phyloP scores from a whole-genome alignment of 2,329 filamentous ascomycete genomes.

The Clonostachys rosea region DNA sequence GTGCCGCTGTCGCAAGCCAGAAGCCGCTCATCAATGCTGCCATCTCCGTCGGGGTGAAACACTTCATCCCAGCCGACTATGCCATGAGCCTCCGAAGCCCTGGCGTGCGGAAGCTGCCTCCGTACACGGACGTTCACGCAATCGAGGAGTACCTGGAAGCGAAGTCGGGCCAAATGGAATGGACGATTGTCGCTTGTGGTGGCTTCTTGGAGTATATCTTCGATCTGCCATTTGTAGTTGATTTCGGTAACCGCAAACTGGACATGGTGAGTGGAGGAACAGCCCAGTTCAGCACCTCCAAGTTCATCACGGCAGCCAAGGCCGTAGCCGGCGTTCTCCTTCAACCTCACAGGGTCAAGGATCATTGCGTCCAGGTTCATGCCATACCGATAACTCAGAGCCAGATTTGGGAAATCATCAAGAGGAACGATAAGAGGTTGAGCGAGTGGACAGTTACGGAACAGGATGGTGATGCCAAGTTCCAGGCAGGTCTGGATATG shows the following conservation, averaged over 20 bases:
- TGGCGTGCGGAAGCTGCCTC: neutral
- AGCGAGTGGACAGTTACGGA: too few relatives aligned
- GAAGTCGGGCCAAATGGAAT: constrained; percentile 33
- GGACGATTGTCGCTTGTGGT: constrained; percentile 43
- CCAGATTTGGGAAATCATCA: too few relatives aligned
- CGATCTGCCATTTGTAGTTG: constrained; percentile 28
- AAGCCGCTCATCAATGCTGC: constrained; percentile 45
- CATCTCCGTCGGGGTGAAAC: constrained; percentile 47
- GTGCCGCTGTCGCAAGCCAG: constrained; percentile 28
- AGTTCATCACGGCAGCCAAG: constrained; percentile 31
- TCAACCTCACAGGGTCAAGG: constrained; percentile 36
- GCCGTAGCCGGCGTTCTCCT: constrained; percentile 36
- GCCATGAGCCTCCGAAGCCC: constrained; percentile 10
- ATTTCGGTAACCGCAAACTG: constrained; percentile 24
- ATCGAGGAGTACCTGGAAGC: constrained; percentile 20
- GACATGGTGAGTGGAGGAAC: constrained; percentile 41
- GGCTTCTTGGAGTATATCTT: constrained; percentile 51
- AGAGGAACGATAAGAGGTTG: too few relatives aligned
- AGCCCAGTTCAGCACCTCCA: constrained; percentile 31
- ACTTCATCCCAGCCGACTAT: constrained; percentile 52
- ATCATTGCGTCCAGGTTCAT: constrained; percentile 13
- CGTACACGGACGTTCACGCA: constrained; percentile 29
- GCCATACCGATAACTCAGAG: too few relatives aligned
- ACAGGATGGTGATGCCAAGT: too few relatives aligned
- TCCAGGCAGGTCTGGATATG: too few relatives aligned